phyloP scores from a whole-genome alignment of 177 flowering plant genomes.

The Tripterygium wilfordii region DNA sequence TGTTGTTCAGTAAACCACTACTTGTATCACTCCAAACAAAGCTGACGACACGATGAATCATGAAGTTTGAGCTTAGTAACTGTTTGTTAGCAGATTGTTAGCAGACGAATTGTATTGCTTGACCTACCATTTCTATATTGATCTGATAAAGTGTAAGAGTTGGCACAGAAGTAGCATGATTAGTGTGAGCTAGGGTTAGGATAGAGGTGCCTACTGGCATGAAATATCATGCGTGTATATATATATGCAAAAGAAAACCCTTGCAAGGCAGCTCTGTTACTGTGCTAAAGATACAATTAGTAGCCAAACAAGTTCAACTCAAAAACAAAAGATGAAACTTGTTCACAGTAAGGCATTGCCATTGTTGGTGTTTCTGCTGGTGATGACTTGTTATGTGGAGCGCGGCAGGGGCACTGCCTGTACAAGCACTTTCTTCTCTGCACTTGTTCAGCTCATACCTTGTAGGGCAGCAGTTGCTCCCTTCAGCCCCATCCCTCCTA shows the following conservation, averaged over 20 bases:
- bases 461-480: constrained; percentile 82
- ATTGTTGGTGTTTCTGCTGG: constrained; percentile 23
- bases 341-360: constrained; percentile 7
- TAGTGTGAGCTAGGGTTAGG: constrained; percentile 25
- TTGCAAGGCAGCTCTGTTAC: no score
- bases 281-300: no score
- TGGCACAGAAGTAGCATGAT: constrained; percentile 9
- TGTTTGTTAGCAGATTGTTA: constrained; percentile 1
- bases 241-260: no score
- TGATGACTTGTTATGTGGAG: constrained; percentile 22
- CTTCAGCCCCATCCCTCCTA: constrained; percentile 66
- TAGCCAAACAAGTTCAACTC: not conserved
- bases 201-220: constrained; percentile 11
- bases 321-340: constrained; percentile 26
- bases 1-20: not conserved
- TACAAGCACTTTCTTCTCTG: constrained; percentile 64
- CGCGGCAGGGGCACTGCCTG: constrained; percentile 34
- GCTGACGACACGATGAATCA: constrained; percentile 1
- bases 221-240: constrained; percentile 2
- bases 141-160: constrained; percentile 1
- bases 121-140: no score
- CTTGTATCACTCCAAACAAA: no score
- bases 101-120: not conserved
- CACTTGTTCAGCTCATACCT: constrained; percentile 76
- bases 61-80: constrained; percentile 14